Evolutionary conservation across 202 grass and related monocot species (phyloP), one percentile per base, ranked within the genome.

Genomic region (Dendrocalamus latiflorus): DNA sequence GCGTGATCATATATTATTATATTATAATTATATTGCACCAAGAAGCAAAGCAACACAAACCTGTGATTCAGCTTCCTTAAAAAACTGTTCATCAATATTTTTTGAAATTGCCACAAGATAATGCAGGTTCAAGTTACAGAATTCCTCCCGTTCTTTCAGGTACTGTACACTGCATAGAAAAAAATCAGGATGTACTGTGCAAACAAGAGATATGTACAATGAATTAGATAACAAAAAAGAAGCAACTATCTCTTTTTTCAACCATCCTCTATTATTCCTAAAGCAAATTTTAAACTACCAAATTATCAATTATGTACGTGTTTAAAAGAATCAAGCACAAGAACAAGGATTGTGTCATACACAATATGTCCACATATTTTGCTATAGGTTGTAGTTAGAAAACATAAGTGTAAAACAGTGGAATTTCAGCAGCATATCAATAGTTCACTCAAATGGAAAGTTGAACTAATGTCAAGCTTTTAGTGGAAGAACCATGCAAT

Each of bases 41-140:
- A 41, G 15, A 89, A 57, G 68, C 15, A 85, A 65, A 48, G 51
- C 3, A 85, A 72, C 58, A 78, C 78, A 79, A 49, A 89, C 88
- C 83, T 42, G n/a, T 51, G 72, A 39, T 74, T 38, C 65, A 44
- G 83, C 78, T 2, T 58, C 60, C 20, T 24, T 42, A 60, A 36
- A 78, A 70, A 89, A 78, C 4, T 73, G 34, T 38, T 73, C 65
- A 24, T 89, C 88, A 26, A 89, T 82, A 8, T 3, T 6, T 86
- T 26, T 82, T 53, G 83, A 72, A 67, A 66, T 11, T 43, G 37
- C 15, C 28, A 11, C 9, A 72, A 86, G 33, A 58, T 18, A 25
- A 72, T 72, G 65, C 36, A 30, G 66, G 28, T 33, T 64, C 11
- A 17, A 59, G 50, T 58, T 68, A 82, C 24, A 34, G 44, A 82